Base-by-base conservation (phyloP, 352 stramenopile species). In the Saprolegnia parasitica region DNA sequence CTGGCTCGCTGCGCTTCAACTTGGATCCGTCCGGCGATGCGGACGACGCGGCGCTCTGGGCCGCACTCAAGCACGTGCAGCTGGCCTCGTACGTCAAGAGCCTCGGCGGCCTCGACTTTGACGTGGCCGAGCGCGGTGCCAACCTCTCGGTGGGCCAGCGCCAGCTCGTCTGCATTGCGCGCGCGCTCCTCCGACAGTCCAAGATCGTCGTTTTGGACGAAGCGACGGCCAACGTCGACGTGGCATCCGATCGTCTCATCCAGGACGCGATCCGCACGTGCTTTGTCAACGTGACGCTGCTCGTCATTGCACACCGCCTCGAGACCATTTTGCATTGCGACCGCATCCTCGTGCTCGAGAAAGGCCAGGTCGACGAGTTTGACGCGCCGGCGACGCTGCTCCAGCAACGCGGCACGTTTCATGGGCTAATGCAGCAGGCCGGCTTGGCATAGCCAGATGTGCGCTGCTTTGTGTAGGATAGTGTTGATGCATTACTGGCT, bases 161-260 rank as follows among this genome's bases (percentile, higher is more conserved):
- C n/a, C n/a, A n/a, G n/a, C n/a, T n/a, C n/a, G 50, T 98, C 4
- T 98, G 91, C 72, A 96, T 98, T 65, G 91, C 90, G 8, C 77
- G 92, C 56, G 93, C 89, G 24, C 66, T 98, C 4, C 63, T 98
- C 6, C 77, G 85, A 9, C 84, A 92, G 40, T 77, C 83, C 5
- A 91, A 91, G 35, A 47, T 72, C 20, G 58, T 98, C 11, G 74
- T 97, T 18, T 62, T 98, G 39, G 93, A 98, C 74, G 93, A 98
- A 77, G 91, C 90, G 18, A 98, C 93, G 21, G 77, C 82, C 50
- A 85, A 71, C 55, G 84, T 98, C 10, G 89, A 97, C 74, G 77
- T 78, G 52, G 80, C 88, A 47, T 96, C 89, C 4, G 89, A 97
- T 68, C 26, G 39, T 18, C 39, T 74, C 13, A 67, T 74, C 45